Conservation (phyloP, 1,284 basidiomycete genomes). For the Tilletia indica region DNA sequence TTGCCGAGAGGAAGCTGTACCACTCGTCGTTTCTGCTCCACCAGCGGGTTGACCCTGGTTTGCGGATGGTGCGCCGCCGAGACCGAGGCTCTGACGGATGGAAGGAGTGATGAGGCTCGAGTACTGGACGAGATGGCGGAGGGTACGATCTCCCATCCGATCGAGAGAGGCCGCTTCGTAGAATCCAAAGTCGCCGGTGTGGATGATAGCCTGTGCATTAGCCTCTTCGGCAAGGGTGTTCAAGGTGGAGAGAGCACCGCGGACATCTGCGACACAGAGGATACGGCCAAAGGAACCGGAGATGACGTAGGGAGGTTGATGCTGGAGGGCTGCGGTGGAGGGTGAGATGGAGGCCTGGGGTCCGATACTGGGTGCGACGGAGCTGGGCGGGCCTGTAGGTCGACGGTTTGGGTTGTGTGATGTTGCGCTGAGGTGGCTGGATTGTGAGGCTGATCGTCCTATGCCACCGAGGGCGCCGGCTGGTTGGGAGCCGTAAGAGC, state of each 20-base stretch:
- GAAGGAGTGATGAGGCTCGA: slow-evolving; percentile 86
- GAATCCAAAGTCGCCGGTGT: slow-evolving; percentile 99
- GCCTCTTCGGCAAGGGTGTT: slow-evolving; percentile 89
- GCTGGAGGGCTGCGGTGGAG: slow-evolving; percentile 11
- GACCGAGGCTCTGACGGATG: slow-evolving; percentile 61
- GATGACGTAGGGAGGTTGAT: slow-evolving; percentile 36
- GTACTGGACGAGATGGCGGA: slow-evolving; percentile 94
- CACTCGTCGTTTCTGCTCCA: slow-evolving; percentile 63
- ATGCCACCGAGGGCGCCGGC: background rate
- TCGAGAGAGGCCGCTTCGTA: slow-evolving; percentile 81
- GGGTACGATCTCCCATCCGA: slow-evolving; percentile 81
- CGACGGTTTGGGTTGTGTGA: background rate
- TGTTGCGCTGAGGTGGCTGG: slow-evolving; percentile 8
- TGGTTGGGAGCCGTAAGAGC: background rate
- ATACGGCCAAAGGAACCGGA: slow-evolving; percentile 68
- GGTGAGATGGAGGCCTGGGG: background rate
- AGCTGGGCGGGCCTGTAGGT: slow-evolving; percentile 10
- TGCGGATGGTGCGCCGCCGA: background rate
- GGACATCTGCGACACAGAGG: slow-evolving; percentile 92
- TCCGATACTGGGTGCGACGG: background rate
- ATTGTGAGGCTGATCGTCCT: background rate
- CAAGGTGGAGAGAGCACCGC: slow-evolving; percentile 67
- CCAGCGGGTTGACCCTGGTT: slow-evolving; percentile 64
- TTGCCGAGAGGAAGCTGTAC: slow-evolving; percentile 1
- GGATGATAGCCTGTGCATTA: slow-evolving; percentile 77